phyloP scores from a whole-genome alignment of 805 yeast genomes.

The Kuraishia ogatae region DNA sequence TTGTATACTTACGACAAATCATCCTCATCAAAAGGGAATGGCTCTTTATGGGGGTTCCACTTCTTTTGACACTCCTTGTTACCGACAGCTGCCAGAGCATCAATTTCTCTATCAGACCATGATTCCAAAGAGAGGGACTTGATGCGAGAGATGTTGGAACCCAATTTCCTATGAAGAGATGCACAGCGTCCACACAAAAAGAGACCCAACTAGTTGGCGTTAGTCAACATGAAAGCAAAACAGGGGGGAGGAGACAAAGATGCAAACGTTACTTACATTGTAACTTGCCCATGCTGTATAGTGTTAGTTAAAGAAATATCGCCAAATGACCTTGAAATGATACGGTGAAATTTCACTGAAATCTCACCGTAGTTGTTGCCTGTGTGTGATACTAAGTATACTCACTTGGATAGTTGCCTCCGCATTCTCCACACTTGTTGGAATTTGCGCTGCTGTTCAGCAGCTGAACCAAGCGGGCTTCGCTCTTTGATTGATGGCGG shows the following conservation, averaged over 20 bases:
- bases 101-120: conserved; percentile 56
- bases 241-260: no score
- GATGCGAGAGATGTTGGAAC: conserved; percentile 52
- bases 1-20: conserved; percentile 30
- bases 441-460: conserved; percentile 50
- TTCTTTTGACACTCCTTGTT: conserved; percentile 48
- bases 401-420: conserved; percentile 53
- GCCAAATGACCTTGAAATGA: no score
- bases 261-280: conserved; percentile 15
- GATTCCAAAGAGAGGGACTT: conserved; percentile 67
- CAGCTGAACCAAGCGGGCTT: conserved; percentile 39
- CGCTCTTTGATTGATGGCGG: conserved; percentile 12
- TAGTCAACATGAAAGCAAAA: background rate
- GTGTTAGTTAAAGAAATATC: no score
- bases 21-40: conserved; percentile 72
- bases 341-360: no score
- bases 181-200: conserved; percentile 84
- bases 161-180: conserved; percentile 61
- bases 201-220: conserved; percentile 40
- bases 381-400: no score
- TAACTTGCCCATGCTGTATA: conserved; percentile 22
- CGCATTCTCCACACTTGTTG: conserved; percentile 78
- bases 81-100: conserved; percentile 36
- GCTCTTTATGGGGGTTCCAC: conserved; percentile 64
- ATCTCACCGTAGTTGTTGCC: no score